Evolutionary conservation across 108 stramenopile species (phyloP), one percentile per base, ranked within the genome.

Genomic region (Nitzschia palea): DNA sequence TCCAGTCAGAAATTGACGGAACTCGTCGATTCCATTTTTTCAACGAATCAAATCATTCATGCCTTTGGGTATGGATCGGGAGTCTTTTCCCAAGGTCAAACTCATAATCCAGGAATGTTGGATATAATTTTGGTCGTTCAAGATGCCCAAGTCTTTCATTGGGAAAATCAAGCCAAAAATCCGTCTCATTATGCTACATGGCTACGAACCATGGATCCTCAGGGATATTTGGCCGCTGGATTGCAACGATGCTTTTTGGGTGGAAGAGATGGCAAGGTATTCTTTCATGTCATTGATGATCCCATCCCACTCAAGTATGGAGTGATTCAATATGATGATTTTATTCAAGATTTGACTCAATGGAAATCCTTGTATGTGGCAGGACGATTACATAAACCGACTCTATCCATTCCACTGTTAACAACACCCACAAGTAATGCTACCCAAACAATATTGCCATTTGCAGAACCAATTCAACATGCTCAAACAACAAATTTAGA

Each of bases 11-110:
- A 8, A 6, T 34, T 60, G 23, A 18, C 59, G 3, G 59, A 60
- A 9, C 40, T 60, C 59, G 25, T 60, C 37, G 25, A 40, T 23
- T 25, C 59, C 40, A 60, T n/a, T 12, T 90, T 93, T 57, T 86
- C 88, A 27, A 55, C 71, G 26, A 63, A 77, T n/a, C 48, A 79
- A 26, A 34, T 93, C 10, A 78, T 88, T 30, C 74, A 86, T 68
- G 76, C 87, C 12, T 86, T 93, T 76, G 92, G 89, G 9, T 93
- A 93, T 63, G 92, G 92, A 45, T 93, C 92, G 22, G 89, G 87
- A 18, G 89, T 93, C 14, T 85, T 94, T 65, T 62, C 70, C 28
- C 93, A 94, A 75, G 79, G 62, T 35, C 18, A 22, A 44, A 17
- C 35, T 4, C 33, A 50, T 0, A 43, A 59, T 12, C 50, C 48